These are phyloP conservation scores for Penicillium sp. DNA, from an alignment of 2,329 filamentous ascomycete species.

Conservation along the genomic window DNA sequence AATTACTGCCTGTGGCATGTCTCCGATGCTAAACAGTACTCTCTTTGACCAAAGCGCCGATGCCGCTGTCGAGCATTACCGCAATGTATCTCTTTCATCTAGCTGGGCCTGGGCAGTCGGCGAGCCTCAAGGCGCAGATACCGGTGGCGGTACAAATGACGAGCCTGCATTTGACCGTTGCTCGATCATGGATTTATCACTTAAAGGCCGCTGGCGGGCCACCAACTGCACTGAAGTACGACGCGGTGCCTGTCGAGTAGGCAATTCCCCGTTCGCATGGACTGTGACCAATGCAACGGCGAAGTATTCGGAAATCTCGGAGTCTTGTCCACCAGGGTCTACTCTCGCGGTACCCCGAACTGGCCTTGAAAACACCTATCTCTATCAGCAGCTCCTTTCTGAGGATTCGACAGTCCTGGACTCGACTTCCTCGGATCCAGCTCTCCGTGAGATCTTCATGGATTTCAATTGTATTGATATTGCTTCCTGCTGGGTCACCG, in stretches of 20 bases:
- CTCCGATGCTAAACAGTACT: constrained; percentile 58
- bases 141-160: constrained; percentile 24
- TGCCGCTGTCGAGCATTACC: constrained; percentile 47
- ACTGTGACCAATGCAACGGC: constrained; percentile 45
- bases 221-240: constrained; percentile 54
- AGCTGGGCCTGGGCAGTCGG: constrained; percentile 62
- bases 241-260: constrained; percentile 58
- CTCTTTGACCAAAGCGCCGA: constrained; percentile 54
- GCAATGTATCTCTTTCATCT: constrained; percentile 50
- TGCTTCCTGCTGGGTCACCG: constrained; percentile 60
- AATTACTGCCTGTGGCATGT: constrained; percentile 59
- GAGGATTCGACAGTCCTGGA: constrained; percentile 28
- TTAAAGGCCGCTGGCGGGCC: constrained; percentile 58
- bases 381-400: constrained; percentile 46
- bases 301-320: constrained; percentile 46
- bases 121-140: constrained; percentile 53
- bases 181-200: constrained; percentile 52
- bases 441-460: constrained; percentile 51
- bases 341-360: constrained; percentile 60
- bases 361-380: constrained; percentile 62
- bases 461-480: constrained; percentile 62
- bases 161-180: constrained; percentile 50
- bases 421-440: constrained; percentile 26
- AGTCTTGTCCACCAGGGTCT: constrained; percentile 51
- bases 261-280: constrained; percentile 59